Base-by-base conservation (phyloP, 306 rosid genomes). In the Malus sieversii region DNA sequence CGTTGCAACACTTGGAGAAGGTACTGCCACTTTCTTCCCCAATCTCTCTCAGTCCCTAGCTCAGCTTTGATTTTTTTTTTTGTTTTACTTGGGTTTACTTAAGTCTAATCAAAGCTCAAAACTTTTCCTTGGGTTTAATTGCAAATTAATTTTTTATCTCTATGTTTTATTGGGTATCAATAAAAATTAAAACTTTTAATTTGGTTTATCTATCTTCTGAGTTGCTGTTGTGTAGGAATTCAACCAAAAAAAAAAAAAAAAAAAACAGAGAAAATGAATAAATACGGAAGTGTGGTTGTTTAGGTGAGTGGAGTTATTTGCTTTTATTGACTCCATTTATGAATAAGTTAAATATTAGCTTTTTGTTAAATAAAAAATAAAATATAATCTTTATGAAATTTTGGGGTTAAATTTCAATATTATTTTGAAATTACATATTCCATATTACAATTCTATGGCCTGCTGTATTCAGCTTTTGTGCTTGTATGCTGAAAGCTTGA, bases 11-110 rank as follows among this genome's bases (percentile, higher is more conserved):
- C 9, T 35, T 2, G n/a, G 9, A 66, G 16, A 35, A 66, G 70
- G 70, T 66, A 38, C 70, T 20, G 51, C 30, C 48, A 20, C 45
- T 66, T 38, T 66, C 69, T 65, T 65, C 45, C 45, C 69, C 69
- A 33, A 10, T 68, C 25, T 71, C 68, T 30, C 81, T n/a, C 62
- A 44, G 23, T 46, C 65, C 59, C 81, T 59, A 44, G 38, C 74
- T 66, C 13, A 22, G 48, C n/a, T 74, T 30, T 38, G 10, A 0
- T 20, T 14, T 5, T 9, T 25, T 58, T 22, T 25, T 20, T 14
- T 9, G 4, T 25, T 58, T 58, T 1, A 12, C 29, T 12, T 22
- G 13, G 30, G 64, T 25, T 60, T 62, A 16, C 66, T 74, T 20
- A 30, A 32, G 2, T 63, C 15, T 29, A 8, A 63, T 63, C 44